Percentiles rank a stretch among this genome's conserved stretches.
Evolutionary conservation across 2,329 filamentous ascomycete species (phyloP).

Genomic region (Bimuria novae-zelandiae): DNA sequence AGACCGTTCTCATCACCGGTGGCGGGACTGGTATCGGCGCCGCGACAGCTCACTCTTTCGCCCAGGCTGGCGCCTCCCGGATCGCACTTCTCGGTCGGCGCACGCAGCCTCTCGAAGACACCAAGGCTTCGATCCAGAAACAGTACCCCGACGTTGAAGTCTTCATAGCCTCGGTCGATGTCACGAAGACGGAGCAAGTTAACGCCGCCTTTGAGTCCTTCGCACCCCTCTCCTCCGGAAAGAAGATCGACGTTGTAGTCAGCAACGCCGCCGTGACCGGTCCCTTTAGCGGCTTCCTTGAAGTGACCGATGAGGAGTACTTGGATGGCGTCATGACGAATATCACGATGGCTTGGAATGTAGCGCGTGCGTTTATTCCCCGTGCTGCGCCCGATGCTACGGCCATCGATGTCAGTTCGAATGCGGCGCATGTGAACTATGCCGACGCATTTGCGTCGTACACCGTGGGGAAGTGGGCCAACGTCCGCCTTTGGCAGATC

Average conservation of each 20-base stretch:
- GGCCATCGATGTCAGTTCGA: slow-evolving; percentile 26
- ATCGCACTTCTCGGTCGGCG: slow-evolving; percentile 53
- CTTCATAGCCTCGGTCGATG: slow-evolving; percentile 19
- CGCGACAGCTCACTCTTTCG: slow-evolving; percentile 50
- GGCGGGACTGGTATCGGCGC: slow-evolving; percentile 53
- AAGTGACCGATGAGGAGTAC: slow-evolving; percentile 14
- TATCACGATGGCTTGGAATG: slow-evolving; percentile 20
- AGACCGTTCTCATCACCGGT: slow-evolving; percentile 45
- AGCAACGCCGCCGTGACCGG: slow-evolving; percentile 26
- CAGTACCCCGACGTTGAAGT: slow-evolving; percentile 19
- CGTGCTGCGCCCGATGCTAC: slow-evolving; percentile 22
- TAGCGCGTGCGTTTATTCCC: slow-evolving; percentile 28
- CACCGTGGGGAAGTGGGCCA: slow-evolving; percentile 43
- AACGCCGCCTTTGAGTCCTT: slow-evolving; percentile 23
- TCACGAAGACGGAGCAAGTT: slow-evolving; percentile 23
- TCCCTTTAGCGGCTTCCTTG: slow-evolving; percentile 3
- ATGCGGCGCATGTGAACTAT: slow-evolving; percentile 22
- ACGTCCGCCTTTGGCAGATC: slow-evolving; percentile 43
- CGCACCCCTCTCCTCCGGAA: background rate
- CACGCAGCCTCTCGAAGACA: slow-evolving; percentile 38
- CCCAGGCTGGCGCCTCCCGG: slow-evolving; percentile 49
- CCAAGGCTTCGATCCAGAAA: slow-evolving; percentile 38
- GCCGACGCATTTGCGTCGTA: slow-evolving; percentile 32
- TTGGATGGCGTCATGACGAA: slow-evolving; percentile 20
- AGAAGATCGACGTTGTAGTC: slow-evolving; percentile 28